These are phyloP conservation scores for Fusarium albidum DNA, from an alignment of 2,329 filamentous ascomycete species.

Conservation along the genomic window DNA sequence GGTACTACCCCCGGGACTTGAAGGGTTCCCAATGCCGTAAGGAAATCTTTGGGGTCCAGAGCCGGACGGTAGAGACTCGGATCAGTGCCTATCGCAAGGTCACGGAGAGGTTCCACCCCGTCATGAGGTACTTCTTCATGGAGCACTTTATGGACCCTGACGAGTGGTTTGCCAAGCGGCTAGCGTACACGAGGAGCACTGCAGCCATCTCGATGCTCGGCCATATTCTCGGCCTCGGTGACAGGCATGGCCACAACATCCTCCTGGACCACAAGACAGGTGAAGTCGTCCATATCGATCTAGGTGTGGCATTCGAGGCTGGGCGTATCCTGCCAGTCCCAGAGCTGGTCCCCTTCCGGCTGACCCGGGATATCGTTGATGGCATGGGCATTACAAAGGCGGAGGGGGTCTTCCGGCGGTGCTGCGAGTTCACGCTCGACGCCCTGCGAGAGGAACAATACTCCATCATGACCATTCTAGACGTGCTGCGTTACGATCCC, in stretches of 20 bases:
- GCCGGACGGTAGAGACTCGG: constrained; percentile 73
- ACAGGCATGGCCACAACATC: constrained; percentile 97
- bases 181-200: constrained; percentile 92
- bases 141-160: constrained; percentile 93
- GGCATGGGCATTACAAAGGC: constrained; percentile 96
- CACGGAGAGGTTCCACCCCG: constrained; percentile 84
- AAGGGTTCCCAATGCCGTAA: constrained; percentile 80
- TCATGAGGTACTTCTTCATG: constrained; percentile 97
- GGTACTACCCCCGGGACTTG: constrained; percentile 85
- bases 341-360: constrained; percentile 92
- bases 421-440: constrained; percentile 96
- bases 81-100: constrained; percentile 81
- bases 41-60: constrained; percentile 78
- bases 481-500: constrained; percentile 97
- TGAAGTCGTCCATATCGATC: constrained; percentile 95
- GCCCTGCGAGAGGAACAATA: constrained; percentile 94
- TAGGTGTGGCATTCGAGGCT: constrained; percentile 96
- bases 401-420: constrained; percentile 96
- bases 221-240: constrained; percentile 89
- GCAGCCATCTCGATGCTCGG: constrained; percentile 96
- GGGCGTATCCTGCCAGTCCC: constrained; percentile 94
- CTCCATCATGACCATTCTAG: constrained; percentile 97
- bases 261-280: constrained; percentile 88
- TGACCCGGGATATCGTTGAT: constrained; percentile 94
- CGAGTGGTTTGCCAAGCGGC: constrained; percentile 89